Evolutionary conservation across 805 yeast genomes (phyloP).

Genomic region (Candida corydali): DNA sequence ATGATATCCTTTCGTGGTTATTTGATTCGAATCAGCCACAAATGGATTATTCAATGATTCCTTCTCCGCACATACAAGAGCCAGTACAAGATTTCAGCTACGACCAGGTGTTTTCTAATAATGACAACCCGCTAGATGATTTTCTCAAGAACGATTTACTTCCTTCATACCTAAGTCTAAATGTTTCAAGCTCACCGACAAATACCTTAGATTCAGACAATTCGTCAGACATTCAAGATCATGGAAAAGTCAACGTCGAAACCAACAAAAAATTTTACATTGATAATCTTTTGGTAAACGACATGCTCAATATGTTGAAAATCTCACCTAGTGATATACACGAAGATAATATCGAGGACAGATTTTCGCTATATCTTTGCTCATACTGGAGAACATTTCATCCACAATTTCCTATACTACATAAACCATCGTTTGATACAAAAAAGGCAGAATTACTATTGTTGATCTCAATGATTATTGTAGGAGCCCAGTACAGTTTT

Average conservation of each 20-base stretch:
- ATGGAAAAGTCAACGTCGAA: conserved; percentile 21
- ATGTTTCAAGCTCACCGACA: conserved; percentile 28
- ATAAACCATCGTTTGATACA: conserved; percentile 55
- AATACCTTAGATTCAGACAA: conserved; percentile 17
- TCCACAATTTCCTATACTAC: conserved; percentile 56
- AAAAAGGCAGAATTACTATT: conserved; percentile 44
- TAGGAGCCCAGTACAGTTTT: conserved; percentile 49
- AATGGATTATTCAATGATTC: neutral
- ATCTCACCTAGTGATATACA: conserved; percentile 18
- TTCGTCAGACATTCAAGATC: conserved; percentile 12
- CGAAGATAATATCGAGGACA: conserved; percentile 22
- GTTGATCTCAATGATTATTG: conserved; percentile 49
- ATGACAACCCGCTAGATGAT: conserved; percentile 38
- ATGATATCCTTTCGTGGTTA: conserved; percentile 38
- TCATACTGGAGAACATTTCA: conserved; percentile 58
- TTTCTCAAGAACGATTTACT: conserved; percentile 13
- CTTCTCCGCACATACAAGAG: neutral
- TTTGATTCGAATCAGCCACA: conserved; percentile 17
- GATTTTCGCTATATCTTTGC: conserved; percentile 33
- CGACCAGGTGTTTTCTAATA: conserved; percentile 32
- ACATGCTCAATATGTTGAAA: conserved; percentile 19
- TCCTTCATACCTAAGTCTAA: conserved; percentile 7
- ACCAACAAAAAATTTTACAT: conserved; percentile 35
- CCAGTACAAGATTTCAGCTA: conserved; percentile 14
- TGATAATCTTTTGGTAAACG: conserved; percentile 32